A percentile compares a stretch with the other conserved stretches of the same genome.
These are phyloP conservation scores for Vachellia pachyceras DNA, from an alignment of 306 rosid genomes.

Conservation along the genomic window DNA sequence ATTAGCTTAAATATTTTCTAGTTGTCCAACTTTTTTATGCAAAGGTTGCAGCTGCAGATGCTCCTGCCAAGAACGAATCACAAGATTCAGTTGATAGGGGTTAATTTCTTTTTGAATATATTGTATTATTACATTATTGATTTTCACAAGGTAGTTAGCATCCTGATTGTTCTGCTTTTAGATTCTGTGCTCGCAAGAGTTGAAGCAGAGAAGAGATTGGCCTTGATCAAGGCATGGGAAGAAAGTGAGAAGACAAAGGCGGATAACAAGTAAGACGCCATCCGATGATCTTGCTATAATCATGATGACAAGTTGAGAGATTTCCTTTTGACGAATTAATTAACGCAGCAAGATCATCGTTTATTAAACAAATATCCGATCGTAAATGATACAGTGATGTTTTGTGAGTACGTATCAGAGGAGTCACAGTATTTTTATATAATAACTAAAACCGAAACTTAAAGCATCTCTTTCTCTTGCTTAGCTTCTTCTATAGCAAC, in stretches of 20 bases:
- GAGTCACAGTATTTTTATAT: background rate
- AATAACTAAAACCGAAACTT: too few species aligned
- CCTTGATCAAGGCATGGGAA: constrained; percentile 93
- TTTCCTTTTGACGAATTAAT: background rate
- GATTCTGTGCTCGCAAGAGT: constrained; percentile 62
- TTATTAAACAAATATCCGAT: background rate
- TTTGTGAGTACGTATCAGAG: background rate
- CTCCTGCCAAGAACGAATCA: constrained; percentile 37
- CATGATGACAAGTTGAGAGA: background rate
- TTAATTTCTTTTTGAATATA: constrained; percentile 3
- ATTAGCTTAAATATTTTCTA: background rate
- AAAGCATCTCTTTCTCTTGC: too few species aligned
- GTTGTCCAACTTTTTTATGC: constrained; percentile 10
- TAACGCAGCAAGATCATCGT: background rate
- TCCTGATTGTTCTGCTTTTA: constrained; percentile 36
- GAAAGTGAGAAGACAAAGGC: constrained; percentile 86
- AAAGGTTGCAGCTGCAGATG: constrained; percentile 59
- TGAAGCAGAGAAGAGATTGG: constrained; percentile 72
- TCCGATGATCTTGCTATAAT: background rate
- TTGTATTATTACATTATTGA: background rate
- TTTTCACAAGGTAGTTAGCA: background rate
- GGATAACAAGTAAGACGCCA: constrained; percentile 69
- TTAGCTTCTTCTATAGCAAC: too few species aligned
- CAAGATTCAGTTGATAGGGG: constrained; percentile 55
- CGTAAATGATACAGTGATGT: background rate